Evolutionary conservation across 352 stramenopile species (phyloP).

Genomic region (Peronospora destructor): DNA sequence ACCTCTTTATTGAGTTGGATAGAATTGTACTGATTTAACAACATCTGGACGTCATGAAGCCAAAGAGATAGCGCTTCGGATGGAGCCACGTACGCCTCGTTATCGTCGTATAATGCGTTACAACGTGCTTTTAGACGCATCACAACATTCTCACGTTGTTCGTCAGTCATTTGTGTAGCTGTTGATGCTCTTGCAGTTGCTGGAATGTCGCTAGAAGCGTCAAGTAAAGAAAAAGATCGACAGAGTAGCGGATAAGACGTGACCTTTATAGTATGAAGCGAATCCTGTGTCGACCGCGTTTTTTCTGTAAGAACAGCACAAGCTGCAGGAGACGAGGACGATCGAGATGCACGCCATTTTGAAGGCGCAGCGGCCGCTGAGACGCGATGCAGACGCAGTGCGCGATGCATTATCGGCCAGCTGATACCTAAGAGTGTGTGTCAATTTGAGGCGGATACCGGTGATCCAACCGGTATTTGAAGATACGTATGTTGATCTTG

Average conservation of each 20-base stretch:
- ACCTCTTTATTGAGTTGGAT: conserved; percentile 27
- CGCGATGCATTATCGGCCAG: conserved; percentile 27
- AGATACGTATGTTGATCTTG: not conserved
- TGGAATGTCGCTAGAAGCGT: conserved; percentile 4
- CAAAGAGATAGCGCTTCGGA: conserved; percentile 32
- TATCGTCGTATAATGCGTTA: conserved; percentile 45
- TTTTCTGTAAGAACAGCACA: not conserved
- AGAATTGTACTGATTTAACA: conserved; percentile 19
- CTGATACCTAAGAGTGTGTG: conserved; percentile 3
- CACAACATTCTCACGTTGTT: conserved; percentile 25
- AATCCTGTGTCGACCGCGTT: conserved; percentile 6
- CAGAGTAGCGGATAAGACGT: not conserved
- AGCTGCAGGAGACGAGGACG: not conserved
- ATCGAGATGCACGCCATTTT: not conserved
- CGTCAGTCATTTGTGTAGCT: conserved; percentile 6
- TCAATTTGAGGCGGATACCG: conserved; percentile 3
- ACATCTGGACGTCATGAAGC: conserved; percentile 22
- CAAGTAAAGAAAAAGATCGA: conserved; percentile 13
- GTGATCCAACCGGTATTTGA: not conserved
- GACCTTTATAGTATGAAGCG: conserved; percentile 2
- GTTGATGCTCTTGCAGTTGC: not conserved
- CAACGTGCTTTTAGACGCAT: conserved; percentile 43
- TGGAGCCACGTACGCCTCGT: conserved; percentile 22
- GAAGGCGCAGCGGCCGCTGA: conserved; percentile 2
- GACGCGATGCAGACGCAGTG: conserved; percentile 24